Conservation (phyloP, 495 filamentous ascomycete genomes). For the Daldinia grandis region DNA sequence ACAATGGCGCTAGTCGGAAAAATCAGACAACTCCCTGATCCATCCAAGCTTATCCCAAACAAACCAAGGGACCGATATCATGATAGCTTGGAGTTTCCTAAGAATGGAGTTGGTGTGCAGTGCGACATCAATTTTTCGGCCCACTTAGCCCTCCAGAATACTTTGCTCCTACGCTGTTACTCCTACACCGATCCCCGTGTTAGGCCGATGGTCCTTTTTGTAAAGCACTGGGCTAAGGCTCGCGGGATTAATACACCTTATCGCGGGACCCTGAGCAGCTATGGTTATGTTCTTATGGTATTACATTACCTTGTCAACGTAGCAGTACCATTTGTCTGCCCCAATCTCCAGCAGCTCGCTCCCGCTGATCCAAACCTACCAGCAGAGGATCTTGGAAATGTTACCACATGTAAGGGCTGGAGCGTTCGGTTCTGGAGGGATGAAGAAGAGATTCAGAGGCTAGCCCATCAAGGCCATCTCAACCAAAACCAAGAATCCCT, state of each 20-base stretch:
- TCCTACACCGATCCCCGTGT: conserved; percentile 76
- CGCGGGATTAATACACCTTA: conserved; percentile 85
- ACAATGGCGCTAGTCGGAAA: conserved; percentile 37
- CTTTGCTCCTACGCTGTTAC: conserved; percentile 78
- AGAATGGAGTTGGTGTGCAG: conserved; percentile 72
- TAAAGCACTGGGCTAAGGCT: conserved; percentile 85
- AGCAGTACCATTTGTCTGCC: conserved; percentile 76
- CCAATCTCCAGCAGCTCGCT: conserved; percentile 74
- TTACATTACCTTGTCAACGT: conserved; percentile 88
- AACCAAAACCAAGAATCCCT: conserved; percentile 68
- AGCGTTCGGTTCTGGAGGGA: conserved; percentile 74
- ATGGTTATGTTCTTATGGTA: conserved; percentile 92
- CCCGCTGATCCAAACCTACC: conserved; percentile 51
- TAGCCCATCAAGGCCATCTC: conserved; percentile 60
- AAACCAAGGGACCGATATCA: conserved; percentile 58
- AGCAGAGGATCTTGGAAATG: conserved; percentile 52
- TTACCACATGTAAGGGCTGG: conserved; percentile 60
- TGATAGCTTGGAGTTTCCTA: conserved; percentile 75
- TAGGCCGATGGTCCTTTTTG: conserved; percentile 75
- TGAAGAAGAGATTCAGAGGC: conserved; percentile 65
- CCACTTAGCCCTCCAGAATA: conserved; percentile 79
- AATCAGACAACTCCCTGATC: conserved; percentile 52
- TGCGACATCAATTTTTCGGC: conserved; percentile 90
- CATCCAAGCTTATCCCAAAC: conserved; percentile 54
- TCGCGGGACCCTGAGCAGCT: conserved; percentile 80